A percentile compares a stretch with the other conserved stretches of the same genome.
Evolutionary conservation across 371 early-diverging fungal genomes (phyloP).

Genomic region (Apophysomyces elegans): DNA sequence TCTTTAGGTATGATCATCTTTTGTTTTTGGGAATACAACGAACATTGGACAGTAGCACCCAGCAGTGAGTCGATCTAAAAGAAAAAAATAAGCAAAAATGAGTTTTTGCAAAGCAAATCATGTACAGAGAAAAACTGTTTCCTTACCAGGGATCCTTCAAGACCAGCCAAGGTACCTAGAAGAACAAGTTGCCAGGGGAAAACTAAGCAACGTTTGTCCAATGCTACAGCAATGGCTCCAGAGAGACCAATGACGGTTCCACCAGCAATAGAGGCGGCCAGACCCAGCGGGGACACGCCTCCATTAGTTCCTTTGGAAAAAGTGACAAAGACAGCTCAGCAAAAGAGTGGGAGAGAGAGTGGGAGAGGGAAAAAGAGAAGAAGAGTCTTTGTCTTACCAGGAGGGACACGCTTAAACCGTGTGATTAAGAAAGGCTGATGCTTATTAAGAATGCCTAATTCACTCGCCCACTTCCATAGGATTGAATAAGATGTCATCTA

Average conservation of each 20-base stretch:
- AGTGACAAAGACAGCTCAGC: neutral
- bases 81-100: constrained; percentile 9
- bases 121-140: no score
- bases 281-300: constrained; percentile 70
- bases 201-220: constrained; percentile 51
- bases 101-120: neutral
- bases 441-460: constrained; percentile 79
- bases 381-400: constrained; percentile 18
- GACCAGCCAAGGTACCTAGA: constrained; percentile 64
- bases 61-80: constrained; percentile 78
- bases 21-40: constrained; percentile 66
- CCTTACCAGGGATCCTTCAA: constrained; percentile 75
- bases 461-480: constrained; percentile 76
- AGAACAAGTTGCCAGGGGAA: constrained; percentile 43
- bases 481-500: no score
- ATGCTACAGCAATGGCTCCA: constrained; percentile 55
- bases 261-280: constrained; percentile 73
- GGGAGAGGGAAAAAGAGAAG: neutral
- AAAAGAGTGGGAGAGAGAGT: neutral
- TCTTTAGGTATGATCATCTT: constrained; percentile 55
- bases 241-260: constrained; percentile 74
- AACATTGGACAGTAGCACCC: constrained; percentile 83
- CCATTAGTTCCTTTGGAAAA: constrained; percentile 78
- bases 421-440: constrained; percentile 81
- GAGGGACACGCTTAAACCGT: constrained; percentile 71